Evolutionary conservation across 2,329 filamentous ascomycete genomes (phyloP), one percentile per base, ranked within the genome.

Genomic region (Neophaeococcomyces mojaviensis): DNA sequence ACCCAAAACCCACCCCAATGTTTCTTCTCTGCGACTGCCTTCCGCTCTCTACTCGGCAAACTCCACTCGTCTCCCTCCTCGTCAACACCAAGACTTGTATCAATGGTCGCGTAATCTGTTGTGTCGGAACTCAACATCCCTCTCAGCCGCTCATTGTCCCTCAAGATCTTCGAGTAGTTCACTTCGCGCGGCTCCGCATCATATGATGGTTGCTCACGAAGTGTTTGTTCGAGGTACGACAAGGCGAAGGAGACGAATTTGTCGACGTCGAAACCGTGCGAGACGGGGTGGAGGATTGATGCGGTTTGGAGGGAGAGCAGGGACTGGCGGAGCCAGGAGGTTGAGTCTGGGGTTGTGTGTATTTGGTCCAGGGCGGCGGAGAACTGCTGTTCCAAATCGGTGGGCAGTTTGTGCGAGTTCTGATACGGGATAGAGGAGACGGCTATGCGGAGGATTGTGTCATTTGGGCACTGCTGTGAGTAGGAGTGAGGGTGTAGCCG

Each of bases 191-290:
- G 6, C 15, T 9, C 10, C 8, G 19, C 7, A 18, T 9, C 8
- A 8, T 18, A 10, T 39, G 9, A 9, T 39, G 16, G 38, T 4
- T 20, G 20, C 18, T 40, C 20, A 9, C 16, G 9, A 39, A 9
- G 22, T 40, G 24, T 10, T 40, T n/a, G 38, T 10, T 40, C 22
- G 8, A 40, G 24, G 18, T 28, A 40, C 16, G 38, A 28, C 5
- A 24, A 28, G 10, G 38, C 38, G 16, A 40, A 40, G 4, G 10
- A 20, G 20, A 40, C 22, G 20, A 40, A 40, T 16, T 40, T 40
- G 38, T 30, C 22, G 20, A 30, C 18, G 9, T 40, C 38, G 4
- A 40, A 16, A 7, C 38, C 38, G 24, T 12, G 10, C 4, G 20
- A 30, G 24, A 16, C 38, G 10, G 19, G 9, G 26, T 20, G 38